phyloP scores from a whole-genome alignment of 495 filamentous ascomycete species.

The Friedmanniomyces simplex region DNA sequence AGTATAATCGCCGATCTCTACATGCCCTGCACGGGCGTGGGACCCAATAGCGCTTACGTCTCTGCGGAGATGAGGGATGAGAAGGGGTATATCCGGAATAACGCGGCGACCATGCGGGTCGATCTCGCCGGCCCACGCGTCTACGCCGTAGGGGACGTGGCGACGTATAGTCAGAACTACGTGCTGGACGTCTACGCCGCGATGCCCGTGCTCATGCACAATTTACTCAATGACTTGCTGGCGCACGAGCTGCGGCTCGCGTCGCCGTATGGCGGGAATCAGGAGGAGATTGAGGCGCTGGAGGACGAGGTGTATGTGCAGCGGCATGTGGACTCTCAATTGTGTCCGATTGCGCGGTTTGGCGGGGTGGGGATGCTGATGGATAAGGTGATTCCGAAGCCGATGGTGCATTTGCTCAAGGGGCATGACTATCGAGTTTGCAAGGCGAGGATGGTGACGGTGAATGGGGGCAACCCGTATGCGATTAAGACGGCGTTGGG shows the following conservation, averaged over 20 bases:
- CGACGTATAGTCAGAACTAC: conserved; percentile 23
- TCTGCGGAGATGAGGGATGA: conserved; percentile 16
- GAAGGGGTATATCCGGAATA: conserved; percentile 19
- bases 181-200: conserved; percentile 27
- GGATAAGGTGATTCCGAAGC: conserved; percentile 13
- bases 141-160: conserved; percentile 28
- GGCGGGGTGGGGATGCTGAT: conserved; percentile 21
- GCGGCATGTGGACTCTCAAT: conserved; percentile 14
- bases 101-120: conserved; percentile 16
- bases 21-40: conserved; percentile 22
- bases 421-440: conserved; percentile 19
- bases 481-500: no score
- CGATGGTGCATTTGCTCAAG: conserved; percentile 20
- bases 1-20: conserved; percentile 19
- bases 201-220: conserved; percentile 24
- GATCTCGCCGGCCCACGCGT: conserved; percentile 10
- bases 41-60: conserved; percentile 24
- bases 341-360: conserved; percentile 19
- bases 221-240: conserved; percentile 26
- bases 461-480: background rate
- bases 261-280: conserved; percentile 8
- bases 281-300: conserved; percentile 6
- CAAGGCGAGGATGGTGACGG: conserved; percentile 12
- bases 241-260: conserved; percentile 14
- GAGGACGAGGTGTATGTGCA: conserved; percentile 6